Evolutionary conservation across 169 alveolate species (phyloP).

Genomic region (Miamiensis avidus): DNA sequence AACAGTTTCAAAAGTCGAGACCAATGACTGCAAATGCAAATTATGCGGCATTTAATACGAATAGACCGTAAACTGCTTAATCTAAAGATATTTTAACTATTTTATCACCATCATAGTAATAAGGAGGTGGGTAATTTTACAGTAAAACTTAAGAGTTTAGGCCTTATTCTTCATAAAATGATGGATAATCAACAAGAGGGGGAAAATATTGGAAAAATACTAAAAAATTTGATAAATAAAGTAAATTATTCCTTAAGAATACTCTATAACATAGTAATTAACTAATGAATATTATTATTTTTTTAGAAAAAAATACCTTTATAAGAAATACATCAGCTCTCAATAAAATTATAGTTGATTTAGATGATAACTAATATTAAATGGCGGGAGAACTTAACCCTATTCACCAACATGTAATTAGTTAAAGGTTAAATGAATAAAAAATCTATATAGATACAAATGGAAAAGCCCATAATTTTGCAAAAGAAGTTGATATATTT

Average conservation of each 20-base stretch:
- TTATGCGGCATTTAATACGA: too few species aligned
- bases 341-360: neutral
- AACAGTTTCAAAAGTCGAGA: neutral
- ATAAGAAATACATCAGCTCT: neutral
- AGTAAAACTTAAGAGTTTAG: neutral
- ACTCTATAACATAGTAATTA: too few species aligned
- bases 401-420: neutral
- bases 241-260: neutral
- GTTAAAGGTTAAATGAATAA: neutral
- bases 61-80: too few species aligned
- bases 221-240: neutral
- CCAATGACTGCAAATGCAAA: neutral
- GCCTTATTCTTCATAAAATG: neutral
- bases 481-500: neutral
- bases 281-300: too few species aligned
- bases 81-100: too few species aligned
- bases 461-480: neutral
- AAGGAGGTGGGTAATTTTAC: too few species aligned
- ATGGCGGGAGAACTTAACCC: neutral
- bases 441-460: neutral
- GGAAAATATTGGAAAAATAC: neutral
- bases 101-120: too few species aligned
- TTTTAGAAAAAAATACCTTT: neutral
- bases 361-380: too few species aligned
- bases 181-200: neutral